phyloP scores from a whole-genome alignment of 1,284 basidiomycete genomes.

The Singerocomus inundabilis region DNA sequence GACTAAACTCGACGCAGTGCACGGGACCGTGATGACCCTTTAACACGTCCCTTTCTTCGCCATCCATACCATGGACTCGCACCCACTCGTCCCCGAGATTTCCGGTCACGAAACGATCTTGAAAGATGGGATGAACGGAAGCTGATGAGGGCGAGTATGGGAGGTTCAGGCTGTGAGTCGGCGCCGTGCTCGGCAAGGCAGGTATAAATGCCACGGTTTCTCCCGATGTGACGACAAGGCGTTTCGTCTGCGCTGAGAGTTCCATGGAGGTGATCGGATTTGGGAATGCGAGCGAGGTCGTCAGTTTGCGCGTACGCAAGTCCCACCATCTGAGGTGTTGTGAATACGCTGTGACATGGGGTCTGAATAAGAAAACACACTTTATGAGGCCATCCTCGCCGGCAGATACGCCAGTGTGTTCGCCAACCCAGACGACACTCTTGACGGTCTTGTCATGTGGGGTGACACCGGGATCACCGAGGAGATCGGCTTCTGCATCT shows the following conservation, averaged over 20 bases:
- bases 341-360: constrained; percentile 10
- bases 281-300: constrained; percentile 71
- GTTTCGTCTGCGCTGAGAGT: constrained; percentile 78
- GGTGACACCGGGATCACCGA: constrained; percentile 55
- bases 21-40: constrained; percentile 99
- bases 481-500: constrained; percentile 83
- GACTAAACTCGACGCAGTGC: constrained; percentile 90
- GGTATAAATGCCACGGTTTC: constrained; percentile 89
- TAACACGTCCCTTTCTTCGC: constrained; percentile 85
- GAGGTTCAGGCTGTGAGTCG: constrained; percentile 67
- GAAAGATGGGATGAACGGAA: constrained; percentile 85
- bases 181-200: constrained; percentile 54
- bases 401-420: constrained; percentile 83
- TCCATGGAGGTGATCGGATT: constrained; percentile 94
- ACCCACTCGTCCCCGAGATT: constrained; percentile 94
- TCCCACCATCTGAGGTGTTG: constrained; percentile 86
- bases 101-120: constrained; percentile 94
- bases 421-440: constrained; percentile 91
- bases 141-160: constrained; percentile 87
- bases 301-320: constrained; percentile 72
- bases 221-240: constrained; percentile 88
- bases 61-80: constrained; percentile 88
- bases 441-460: constrained; percentile 90
- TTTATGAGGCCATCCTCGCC: constrained; percentile 91
- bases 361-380: constrained; percentile 43